Conservation (phyloP, 768 basidiomycete species). For the Mycena pura region DNA sequence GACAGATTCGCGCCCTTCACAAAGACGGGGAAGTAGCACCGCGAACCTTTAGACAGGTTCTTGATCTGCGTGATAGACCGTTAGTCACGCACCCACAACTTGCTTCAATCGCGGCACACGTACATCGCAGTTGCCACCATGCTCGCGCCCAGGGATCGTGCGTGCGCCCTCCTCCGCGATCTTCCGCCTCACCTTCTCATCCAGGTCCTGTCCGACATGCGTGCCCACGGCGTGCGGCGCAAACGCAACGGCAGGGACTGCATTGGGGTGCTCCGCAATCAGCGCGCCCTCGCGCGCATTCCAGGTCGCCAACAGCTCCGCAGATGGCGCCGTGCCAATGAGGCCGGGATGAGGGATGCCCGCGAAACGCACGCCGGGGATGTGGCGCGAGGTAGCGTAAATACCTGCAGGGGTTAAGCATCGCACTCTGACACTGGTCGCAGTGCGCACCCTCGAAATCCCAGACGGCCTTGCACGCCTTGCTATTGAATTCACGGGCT, state of each 20-base stretch:
- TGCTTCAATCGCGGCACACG: slow-evolving; percentile 24
- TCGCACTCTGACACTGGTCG: neutral
- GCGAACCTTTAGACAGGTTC: slow-evolving; percentile 75
- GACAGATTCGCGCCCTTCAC: slow-evolving; percentile 78
- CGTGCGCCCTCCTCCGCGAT: slow-evolving; percentile 72
- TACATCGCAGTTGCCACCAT: slow-evolving; percentile 81
- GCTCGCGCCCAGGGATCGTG: slow-evolving; percentile 79
- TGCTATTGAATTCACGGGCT: slow-evolving; percentile 74
- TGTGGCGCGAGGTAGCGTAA: slow-evolving; percentile 76
- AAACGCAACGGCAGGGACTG: slow-evolving; percentile 71
- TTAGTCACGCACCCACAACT: neutral
- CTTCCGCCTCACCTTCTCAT: slow-evolving; percentile 52
- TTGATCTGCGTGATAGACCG: slow-evolving; percentile 59
- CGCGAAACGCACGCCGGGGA: slow-evolving; percentile 81
- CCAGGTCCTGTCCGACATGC: slow-evolving; percentile 73
- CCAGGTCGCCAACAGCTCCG: slow-evolving; percentile 76
- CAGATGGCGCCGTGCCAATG: slow-evolving; percentile 78
- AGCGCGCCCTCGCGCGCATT: slow-evolving; percentile 73
- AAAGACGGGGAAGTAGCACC: slow-evolving; percentile 81
- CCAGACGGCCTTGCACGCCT: slow-evolving; percentile 82
- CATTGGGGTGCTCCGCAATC: slow-evolving; percentile 56
- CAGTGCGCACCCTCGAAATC: slow-evolving; percentile 63
- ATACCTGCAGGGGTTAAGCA: slow-evolving; percentile 49
- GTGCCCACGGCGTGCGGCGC: slow-evolving; percentile 64
- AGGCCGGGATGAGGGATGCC: slow-evolving; percentile 80